Conservation (phyloP, 306 rosid species). For the Cicer arietinum region DNA sequence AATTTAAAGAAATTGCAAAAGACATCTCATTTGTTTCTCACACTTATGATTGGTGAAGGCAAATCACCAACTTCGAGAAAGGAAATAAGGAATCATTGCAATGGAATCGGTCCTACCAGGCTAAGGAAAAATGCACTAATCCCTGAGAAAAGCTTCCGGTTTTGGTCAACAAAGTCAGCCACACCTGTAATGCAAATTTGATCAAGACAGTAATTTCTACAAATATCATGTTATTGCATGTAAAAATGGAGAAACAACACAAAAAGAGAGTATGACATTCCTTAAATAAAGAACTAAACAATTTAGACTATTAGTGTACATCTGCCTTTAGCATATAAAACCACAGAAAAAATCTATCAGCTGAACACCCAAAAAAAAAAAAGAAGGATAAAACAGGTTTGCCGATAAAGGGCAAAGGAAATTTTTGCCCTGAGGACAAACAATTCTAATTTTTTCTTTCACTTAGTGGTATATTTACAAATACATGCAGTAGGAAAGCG, state of each 20-base stretch:
- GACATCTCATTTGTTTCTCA: conserved; percentile 23
- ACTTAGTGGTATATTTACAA: neutral
- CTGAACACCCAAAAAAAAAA: conserved; percentile 4
- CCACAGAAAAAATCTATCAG: conserved; percentile 9
- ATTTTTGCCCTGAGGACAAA: neutral
- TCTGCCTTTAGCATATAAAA: conserved; percentile 12
- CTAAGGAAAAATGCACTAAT: conserved; percentile 78
- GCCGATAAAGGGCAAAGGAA: conserved; percentile 1
- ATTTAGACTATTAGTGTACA: neutral
- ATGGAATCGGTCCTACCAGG: conserved; percentile 63
- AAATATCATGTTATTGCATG: conserved; percentile 7
- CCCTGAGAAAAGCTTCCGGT: conserved; percentile 69
- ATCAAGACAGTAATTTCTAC: conserved; percentile 23
- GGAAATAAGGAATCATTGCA: conserved; percentile 13
- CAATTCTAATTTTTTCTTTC: neutral
- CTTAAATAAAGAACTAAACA: conserved; percentile 15
- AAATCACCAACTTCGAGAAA: conserved; percentile 13
- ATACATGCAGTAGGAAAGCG: conserved; percentile 1
- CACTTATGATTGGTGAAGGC: conserved; percentile 17
- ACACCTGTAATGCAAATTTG: conserved; percentile 58
- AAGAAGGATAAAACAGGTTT: conserved; percentile 12
- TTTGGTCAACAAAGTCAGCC: conserved; percentile 77
- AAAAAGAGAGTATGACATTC: conserved; percentile 7
- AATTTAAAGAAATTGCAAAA: conserved; percentile 17
- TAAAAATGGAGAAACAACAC: neutral